A percentile compares a stretch with the other conserved stretches of the same genome.
These are phyloP conservation scores for Monosporascus sp. DNA, from an alignment of 2,329 filamentous ascomycete species.

Conservation along the genomic window DNA sequence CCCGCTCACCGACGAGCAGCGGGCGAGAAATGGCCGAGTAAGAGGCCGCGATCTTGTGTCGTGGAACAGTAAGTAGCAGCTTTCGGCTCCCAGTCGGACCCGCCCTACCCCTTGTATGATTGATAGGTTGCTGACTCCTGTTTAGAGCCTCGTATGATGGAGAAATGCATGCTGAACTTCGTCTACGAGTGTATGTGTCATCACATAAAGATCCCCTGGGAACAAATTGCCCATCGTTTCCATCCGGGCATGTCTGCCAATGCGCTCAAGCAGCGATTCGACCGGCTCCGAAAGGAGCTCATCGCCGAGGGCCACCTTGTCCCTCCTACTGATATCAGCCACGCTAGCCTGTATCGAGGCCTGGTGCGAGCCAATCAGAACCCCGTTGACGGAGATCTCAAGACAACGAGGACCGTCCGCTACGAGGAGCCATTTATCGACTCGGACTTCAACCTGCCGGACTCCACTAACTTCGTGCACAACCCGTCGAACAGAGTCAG, in stretches of 20 bases:
- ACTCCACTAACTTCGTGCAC: constrained; percentile 9
- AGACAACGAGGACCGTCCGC: constrained; percentile 23
- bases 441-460: constrained; percentile 25
- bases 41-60: constrained; percentile 34
- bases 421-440: constrained; percentile 30
- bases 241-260: constrained; percentile 35
- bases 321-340: constrained; percentile 27
- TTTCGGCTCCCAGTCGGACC: neutral
- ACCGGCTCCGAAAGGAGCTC: constrained; percentile 29
- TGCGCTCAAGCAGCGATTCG: constrained; percentile 33
- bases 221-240: constrained; percentile 34
- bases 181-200: constrained; percentile 33
- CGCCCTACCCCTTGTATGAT: neutral
- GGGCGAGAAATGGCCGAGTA: constrained; percentile 24
- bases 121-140: neutral
- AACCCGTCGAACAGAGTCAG: neutral
- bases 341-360: constrained; percentile 25
- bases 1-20: constrained; percentile 1
- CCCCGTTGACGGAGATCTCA: constrained; percentile 13
- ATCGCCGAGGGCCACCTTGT: constrained; percentile 37
- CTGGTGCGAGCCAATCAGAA: constrained; percentile 24
- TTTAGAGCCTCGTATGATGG: constrained; percentile 40
- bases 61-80: constrained; percentile 36
- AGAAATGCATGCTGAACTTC: constrained; percentile 38
- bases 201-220: constrained; percentile 33